Conservation (phyloP, 78 protist genomes). For the Goniomonas avonlea region DNA sequence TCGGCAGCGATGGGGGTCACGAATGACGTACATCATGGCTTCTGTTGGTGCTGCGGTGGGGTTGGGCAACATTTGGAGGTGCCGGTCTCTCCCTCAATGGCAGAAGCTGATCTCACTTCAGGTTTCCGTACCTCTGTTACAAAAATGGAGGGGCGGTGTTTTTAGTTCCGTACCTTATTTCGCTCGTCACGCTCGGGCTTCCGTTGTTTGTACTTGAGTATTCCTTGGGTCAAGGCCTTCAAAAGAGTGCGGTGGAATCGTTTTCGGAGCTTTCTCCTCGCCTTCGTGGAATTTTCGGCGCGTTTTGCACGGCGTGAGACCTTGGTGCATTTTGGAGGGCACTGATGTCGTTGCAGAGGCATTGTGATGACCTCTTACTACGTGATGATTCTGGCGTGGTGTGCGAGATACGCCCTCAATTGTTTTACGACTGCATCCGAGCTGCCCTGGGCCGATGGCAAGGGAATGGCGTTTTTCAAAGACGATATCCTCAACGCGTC, state of each 20-base stretch:
- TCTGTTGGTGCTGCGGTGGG: background rate
- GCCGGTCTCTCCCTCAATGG: too few relatives aligned
- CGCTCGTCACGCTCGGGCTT: background rate
- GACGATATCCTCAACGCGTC: background rate
- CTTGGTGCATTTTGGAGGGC: too few relatives aligned
- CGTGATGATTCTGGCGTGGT: background rate
- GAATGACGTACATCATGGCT: background rate
- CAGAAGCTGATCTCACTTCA: too few relatives aligned
- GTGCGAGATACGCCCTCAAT: background rate
- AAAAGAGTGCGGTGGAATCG: background rate
- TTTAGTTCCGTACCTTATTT: background rate
- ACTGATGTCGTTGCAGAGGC: too few relatives aligned
- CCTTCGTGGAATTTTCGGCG: too few relatives aligned
- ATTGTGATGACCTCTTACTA: background rate
- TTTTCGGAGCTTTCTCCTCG: background rate
- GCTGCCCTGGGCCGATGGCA: background rate
- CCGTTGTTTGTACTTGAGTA: constrained; percentile 2
- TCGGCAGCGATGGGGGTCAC: constrained; percentile 4
- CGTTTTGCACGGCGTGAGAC: too few relatives aligned
- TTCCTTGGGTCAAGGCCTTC: background rate
- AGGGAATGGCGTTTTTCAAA: background rate
- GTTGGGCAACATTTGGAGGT: constrained; percentile 12
- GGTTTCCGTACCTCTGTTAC: constrained; percentile 10
- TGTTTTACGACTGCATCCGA: background rate
- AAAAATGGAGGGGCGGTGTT: constrained; percentile 1